Base-by-base conservation (phyloP, 345 rosid species). In the Passiflora organensis region DNA sequence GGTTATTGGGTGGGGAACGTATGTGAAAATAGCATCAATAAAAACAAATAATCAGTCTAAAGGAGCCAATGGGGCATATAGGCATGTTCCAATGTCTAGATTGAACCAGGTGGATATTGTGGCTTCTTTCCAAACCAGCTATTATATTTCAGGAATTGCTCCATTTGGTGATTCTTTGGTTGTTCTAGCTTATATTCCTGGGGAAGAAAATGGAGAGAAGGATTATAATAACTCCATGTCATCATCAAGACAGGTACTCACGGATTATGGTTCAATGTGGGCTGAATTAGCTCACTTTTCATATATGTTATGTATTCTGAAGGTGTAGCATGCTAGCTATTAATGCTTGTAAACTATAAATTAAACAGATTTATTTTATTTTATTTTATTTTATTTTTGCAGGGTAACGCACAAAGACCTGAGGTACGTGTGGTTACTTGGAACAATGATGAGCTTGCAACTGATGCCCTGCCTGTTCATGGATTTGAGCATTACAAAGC, bases 151-250 rank as follows among this genome's bases (percentile, higher is more conserved):
- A 45, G 99, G 99, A 79, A 83, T 94, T 82, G 96, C 99, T 76
- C 99, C 99, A 37, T 94, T 94, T 80, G 97, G 96, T 56, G 99
- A 94, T 79, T 74, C 90, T 67, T 78, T 94, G 81, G 99, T 94
- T 75, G 85, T 94, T 72, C 84, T 94, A 65, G 97, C 99, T 50
- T 94, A 87, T 69, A 80, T 89, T 66, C 86, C 83, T 55, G 71
- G 80, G 63, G 91, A 89, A 75, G 95, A 79, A 73, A 80, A 86
- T 53, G 85, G 88, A 18, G 89, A 76, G 68, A 86, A 78, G 79
- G 96, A 87, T 65, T 79, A 85, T 65, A 84, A 77, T 65, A 87
- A 76, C 67, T 62, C 73, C 22, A 48, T 82, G 56, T 73, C 86
- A 58, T 80, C 86, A 58, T 80, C 91, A 60, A 82, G 96, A 55